Conservation (phyloP, 2,329 filamentous ascomycete genomes). For the Dactylellina drechsleri region DNA sequence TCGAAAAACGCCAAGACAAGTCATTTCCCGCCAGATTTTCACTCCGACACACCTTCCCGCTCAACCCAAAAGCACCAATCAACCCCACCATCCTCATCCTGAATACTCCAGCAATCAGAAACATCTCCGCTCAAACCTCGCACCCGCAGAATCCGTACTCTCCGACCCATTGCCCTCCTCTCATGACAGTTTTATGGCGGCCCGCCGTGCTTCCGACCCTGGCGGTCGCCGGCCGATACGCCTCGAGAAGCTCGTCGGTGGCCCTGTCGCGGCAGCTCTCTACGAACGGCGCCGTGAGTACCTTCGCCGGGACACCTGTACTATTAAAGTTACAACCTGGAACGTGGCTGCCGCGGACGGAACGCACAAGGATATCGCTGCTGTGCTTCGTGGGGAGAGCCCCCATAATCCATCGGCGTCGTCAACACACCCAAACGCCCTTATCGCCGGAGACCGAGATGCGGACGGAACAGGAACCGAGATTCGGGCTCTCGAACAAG, state of each 20-base stretch:
- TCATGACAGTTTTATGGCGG: slow-evolving; percentile 46
- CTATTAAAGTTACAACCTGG: slow-evolving; percentile 89
- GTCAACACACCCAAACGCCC: neutral
- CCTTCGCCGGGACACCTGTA: slow-evolving; percentile 52
- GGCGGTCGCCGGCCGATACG: slow-evolving; percentile 30
- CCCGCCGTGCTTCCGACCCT: slow-evolving; percentile 44
- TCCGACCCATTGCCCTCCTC: neutral
- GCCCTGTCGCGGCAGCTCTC: slow-evolving; percentile 47
- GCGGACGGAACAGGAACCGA: too few species aligned
- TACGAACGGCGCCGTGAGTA: slow-evolving; percentile 39
- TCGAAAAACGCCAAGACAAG: too few species aligned
- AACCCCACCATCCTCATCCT: too few species aligned
- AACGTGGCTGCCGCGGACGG: slow-evolving; percentile 77
- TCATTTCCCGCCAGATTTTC: too few species aligned
- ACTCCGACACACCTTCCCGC: too few species aligned
- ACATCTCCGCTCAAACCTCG: too few species aligned
- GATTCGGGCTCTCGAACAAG: too few species aligned
- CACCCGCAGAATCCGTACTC: too few species aligned
- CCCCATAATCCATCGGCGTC: too few species aligned
- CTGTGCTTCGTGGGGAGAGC: slow-evolving; percentile 19
- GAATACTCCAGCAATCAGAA: too few species aligned
- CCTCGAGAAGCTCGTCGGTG: slow-evolving; percentile 49
- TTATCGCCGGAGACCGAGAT: neutral
- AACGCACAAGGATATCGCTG: slow-evolving; percentile 20
- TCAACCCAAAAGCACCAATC: too few species aligned